Evolutionary conservation across 208 protist genomes (phyloP).

Genomic region (Leishmania lainsoni): DNA sequence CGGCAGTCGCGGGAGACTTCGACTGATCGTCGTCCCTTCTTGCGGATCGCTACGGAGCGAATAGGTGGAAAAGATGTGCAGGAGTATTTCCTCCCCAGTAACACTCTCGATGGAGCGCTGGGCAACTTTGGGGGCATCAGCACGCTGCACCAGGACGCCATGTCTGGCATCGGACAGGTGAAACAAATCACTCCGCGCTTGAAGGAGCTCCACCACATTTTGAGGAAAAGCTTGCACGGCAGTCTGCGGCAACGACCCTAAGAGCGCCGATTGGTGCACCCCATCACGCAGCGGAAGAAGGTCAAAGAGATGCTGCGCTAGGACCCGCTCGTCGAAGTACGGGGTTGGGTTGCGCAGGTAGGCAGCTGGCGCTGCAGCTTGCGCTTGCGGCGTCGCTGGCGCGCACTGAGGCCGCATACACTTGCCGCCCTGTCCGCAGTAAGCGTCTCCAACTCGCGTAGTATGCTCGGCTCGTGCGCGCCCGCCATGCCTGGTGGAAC

Average conservation of each 20-base stretch:
- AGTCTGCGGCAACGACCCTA: slow-evolving; percentile 21
- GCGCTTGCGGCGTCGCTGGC: slow-evolving; percentile 44
- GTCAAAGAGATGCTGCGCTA: slow-evolving; percentile 80
- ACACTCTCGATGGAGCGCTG: slow-evolving; percentile 31
- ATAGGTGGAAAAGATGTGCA: slow-evolving; percentile 61
- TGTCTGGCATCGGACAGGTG: slow-evolving; percentile 28
- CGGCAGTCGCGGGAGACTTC: slow-evolving; percentile 49
- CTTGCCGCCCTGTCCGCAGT: slow-evolving; percentile 32
- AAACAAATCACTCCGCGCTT: slow-evolving; percentile 28
- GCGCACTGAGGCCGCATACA: slow-evolving; percentile 27
- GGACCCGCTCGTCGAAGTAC: slow-evolving; percentile 73
- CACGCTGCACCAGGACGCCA: slow-evolving; percentile 67
- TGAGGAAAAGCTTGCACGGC: slow-evolving; percentile 31
- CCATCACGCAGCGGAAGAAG: slow-evolving; percentile 48
- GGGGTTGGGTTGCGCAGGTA: slow-evolving; percentile 61
- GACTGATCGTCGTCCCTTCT: slow-evolving; percentile 61
- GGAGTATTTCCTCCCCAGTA: slow-evolving; percentile 72
- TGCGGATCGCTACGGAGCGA: slow-evolving; percentile 55
- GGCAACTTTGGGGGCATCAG: slow-evolving; percentile 43
- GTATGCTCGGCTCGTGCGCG: slow-evolving; percentile 18
- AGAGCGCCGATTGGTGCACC: slow-evolving; percentile 35
- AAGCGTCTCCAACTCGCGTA: slow-evolving; percentile 33
- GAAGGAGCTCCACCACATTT: slow-evolving; percentile 28
- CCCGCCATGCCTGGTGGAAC: slow-evolving; percentile 25
- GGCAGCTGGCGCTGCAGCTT: slow-evolving; percentile 47